Percentiles rank a stretch among this genome's conserved stretches.
phyloP scores from a whole-genome alignment of 2,329 filamentous ascomycete genomes.

The Mollisiaceae sp. region DNA sequence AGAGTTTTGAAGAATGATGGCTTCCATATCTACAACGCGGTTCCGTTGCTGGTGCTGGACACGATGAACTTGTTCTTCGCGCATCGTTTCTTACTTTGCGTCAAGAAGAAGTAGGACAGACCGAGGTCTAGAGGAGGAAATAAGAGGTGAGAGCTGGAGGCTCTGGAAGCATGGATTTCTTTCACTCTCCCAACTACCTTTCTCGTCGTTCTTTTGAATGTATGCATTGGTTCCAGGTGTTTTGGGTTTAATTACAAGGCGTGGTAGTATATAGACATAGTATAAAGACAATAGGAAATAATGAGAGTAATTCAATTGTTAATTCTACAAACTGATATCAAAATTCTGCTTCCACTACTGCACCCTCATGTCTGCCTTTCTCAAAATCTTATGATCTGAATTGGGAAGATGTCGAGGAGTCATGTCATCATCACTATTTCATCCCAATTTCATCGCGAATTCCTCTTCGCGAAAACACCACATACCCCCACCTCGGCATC shows the following conservation, averaged over 20 bases:
- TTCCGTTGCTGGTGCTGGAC: conserved; percentile 18
- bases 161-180: neutral
- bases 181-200: neutral
- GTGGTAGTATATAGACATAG: neutral
- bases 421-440: neutral
- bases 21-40: conserved; percentile 18
- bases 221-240: neutral
- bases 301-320: neutral
- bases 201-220: neutral
- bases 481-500: neutral
- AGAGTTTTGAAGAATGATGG: conserved; percentile 11
- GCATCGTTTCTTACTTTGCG: conserved; percentile 21
- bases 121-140: neutral
- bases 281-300: neutral
- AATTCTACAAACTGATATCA: neutral
- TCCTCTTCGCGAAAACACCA: neutral
- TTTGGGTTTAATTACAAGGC: neutral
- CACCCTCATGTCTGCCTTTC: neutral
- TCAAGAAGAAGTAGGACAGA: conserved; percentile 10
- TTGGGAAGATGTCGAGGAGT: neutral
- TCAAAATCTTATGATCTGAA: neutral
- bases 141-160: neutral
- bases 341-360: neutral
- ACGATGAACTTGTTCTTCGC: conserved; percentile 22
- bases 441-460: neutral